These are phyloP conservation scores for Pestalotiopsis sp. DNA, from an alignment of 2,329 filamentous ascomycete species.

Conservation along the genomic window DNA sequence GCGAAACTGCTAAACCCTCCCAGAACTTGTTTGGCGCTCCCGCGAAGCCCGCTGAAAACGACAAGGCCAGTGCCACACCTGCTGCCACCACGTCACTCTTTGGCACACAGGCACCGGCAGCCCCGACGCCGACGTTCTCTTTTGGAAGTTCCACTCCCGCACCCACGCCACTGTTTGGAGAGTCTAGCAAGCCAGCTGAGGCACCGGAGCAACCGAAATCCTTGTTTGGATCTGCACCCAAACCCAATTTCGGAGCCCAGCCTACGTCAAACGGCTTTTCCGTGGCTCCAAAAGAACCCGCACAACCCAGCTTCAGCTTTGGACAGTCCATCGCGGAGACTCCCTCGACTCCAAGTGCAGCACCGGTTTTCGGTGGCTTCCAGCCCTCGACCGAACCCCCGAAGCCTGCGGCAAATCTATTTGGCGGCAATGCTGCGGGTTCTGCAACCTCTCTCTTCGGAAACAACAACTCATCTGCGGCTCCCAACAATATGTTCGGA, in stretches of 20 bases:
- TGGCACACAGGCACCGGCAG: conserved; percentile 19
- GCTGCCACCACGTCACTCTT: conserved; percentile 24
- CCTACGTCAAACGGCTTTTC: conserved; percentile 17
- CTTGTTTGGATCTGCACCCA: conserved; percentile 13
- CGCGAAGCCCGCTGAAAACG: conserved; percentile 19
- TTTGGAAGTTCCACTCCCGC: conserved; percentile 20
- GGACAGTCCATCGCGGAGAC: conserved; percentile 15
- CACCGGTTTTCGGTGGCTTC: conserved; percentile 20
- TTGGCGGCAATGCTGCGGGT: background rate
- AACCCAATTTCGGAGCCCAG: conserved; percentile 12
- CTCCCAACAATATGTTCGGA: conserved; percentile 23
- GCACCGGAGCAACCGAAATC: conserved; percentile 19
- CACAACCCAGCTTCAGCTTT: conserved; percentile 12
- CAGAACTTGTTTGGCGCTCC: conserved; percentile 25
- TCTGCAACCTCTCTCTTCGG: conserved; percentile 19
- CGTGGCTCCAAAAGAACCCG: conserved; percentile 4
- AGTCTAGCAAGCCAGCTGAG: conserved; percentile 16
- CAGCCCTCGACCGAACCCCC: conserved; percentile 4
- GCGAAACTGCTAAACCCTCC: conserved; percentile 5
- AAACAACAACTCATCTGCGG: conserved; percentile 19
- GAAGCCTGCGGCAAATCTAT: conserved; percentile 5
- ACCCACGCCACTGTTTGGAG: conserved; percentile 19
- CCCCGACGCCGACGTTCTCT: conserved; percentile 18
- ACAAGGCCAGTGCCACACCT: conserved; percentile 16
- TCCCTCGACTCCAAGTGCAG: conserved; percentile 19